These are phyloP conservation scores for Scutellaria galericulata DNA, from an alignment of 257 asterid genomes.

Conservation along the genomic window DNA sequence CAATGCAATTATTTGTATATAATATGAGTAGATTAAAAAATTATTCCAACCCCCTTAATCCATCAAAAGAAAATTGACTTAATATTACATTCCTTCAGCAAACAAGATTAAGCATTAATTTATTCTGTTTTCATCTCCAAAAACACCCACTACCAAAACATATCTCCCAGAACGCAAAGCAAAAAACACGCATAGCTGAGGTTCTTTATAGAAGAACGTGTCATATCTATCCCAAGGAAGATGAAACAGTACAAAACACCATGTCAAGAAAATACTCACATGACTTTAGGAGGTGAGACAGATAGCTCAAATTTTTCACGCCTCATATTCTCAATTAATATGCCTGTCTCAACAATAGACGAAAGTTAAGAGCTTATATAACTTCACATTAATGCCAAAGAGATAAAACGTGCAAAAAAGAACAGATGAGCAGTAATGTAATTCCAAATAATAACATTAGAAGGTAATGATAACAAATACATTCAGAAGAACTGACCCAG, in stretches of 20 bases:
- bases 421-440: conserved; percentile 14
- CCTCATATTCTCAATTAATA: conserved; percentile 97
- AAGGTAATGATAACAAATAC: conserved; percentile 1
- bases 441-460: conserved; percentile 2
- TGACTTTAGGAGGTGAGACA: conserved; percentile 98
- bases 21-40: too few species aligned
- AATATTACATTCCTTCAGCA: too few species aligned
- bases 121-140: too few species aligned
- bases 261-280: conserved; percentile 65
- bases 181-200: too few species aligned
- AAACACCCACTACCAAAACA: too few species aligned
- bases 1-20: too few species aligned
- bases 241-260: conserved; percentile 16
- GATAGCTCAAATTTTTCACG: conserved; percentile 99
- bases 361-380: conserved; percentile 4
- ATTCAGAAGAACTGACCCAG: conserved; percentile 63
- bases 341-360: conserved; percentile 56
- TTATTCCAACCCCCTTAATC: too few species aligned
- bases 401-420: conserved; percentile 23
- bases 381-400: conserved; percentile 23
- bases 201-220: too few species aligned
- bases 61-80: too few species aligned
- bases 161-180: too few species aligned
- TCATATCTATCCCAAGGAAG: not conserved
- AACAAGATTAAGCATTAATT: too few species aligned